These are phyloP conservation scores for Elymus sibiricus DNA, from an alignment of 176 grass and related monocot genomes.

Conservation along the genomic window DNA sequence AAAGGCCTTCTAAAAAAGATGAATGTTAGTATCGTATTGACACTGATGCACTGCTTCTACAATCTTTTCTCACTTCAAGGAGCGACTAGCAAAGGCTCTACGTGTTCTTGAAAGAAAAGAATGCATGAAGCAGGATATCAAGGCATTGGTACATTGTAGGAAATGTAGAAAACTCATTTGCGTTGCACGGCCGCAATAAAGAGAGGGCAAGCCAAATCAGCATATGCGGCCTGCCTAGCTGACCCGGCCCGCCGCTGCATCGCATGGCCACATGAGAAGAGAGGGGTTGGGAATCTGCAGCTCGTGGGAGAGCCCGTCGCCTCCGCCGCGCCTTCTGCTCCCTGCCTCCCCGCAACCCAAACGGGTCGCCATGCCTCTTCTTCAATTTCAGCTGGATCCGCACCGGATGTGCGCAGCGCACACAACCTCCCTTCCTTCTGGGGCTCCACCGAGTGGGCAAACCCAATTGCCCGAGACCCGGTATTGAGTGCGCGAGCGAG, in stretches of 20 bases:
- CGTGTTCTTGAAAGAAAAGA: too few relatives aligned
- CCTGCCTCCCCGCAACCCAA: neutral
- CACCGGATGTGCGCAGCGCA: neutral
- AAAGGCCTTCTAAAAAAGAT: too few relatives aligned
- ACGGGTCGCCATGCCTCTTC: neutral
- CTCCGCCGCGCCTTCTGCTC: conserved; percentile 37
- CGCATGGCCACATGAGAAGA: conserved; percentile 20
- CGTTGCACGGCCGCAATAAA: neutral
- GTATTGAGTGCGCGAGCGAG: neutral
- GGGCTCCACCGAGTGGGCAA: neutral
- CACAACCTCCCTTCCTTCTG: neutral
- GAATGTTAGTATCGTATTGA: too few relatives aligned
- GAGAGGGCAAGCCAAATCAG: neutral
- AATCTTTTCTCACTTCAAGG: too few relatives aligned
- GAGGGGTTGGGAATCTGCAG: conserved; percentile 42
- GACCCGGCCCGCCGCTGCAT: neutral
- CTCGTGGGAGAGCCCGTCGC: conserved; percentile 43
- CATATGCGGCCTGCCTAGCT: neutral
- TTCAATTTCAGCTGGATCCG: neutral
- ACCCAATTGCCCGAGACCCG: neutral
- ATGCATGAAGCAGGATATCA: too few relatives aligned
- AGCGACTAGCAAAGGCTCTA: too few relatives aligned
- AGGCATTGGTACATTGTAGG: too few relatives aligned
- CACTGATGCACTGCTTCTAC: too few relatives aligned
- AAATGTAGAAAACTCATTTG: neutral